Evolutionary conservation across 805 yeast species (phyloP), one percentile per base, ranked within the genome.

Genomic region (Maudiozyma pseudohumilis): DNA sequence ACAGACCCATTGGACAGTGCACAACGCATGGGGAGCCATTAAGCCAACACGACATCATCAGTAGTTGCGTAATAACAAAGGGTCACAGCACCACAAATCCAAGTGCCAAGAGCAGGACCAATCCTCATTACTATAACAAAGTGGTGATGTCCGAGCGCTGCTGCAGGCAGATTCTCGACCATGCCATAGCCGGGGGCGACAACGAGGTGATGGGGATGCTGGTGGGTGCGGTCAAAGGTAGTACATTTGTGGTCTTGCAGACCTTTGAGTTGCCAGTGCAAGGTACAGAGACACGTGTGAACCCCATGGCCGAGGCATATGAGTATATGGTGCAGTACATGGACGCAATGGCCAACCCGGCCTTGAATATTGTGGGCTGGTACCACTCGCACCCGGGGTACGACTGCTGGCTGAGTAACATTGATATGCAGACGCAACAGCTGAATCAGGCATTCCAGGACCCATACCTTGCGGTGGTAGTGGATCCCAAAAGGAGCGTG

Each of bases 311-410:
- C 13, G 97, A 89, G 53, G 94, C 94, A 0, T 88, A 88, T 58
- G 97, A 89, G 56, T 92, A 80, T 56, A 88, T 92, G 95, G 92
- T 88, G 2, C 79, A 76, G 42, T 87, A 83, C 57, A 63, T 83
- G 36, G 78, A 78, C 38, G 60, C 52, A 24, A 43, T 55, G 64
- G 58, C 72, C n/a, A 42, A 55, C n/a, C 12, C 10, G 20, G 5
- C 22, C 2, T 29, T 25, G 6, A 72, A 82, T 47, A 81, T 89
- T 17, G 84, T 92, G 12, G 98, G 98, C 8, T 89, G 98, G 98
- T 89, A 92, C 60, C 98, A 89, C 59, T 86, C 97, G 69, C 98
- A 89, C 59, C 98, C 98, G 0, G 95, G 96, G 0, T 89, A 87
- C 58, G 96, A 96, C 13, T 88, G 96, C 57, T 89, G 96, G 96